Base-by-base conservation (phyloP, 345 rosid species). In the Eutrema heterophyllum region DNA sequence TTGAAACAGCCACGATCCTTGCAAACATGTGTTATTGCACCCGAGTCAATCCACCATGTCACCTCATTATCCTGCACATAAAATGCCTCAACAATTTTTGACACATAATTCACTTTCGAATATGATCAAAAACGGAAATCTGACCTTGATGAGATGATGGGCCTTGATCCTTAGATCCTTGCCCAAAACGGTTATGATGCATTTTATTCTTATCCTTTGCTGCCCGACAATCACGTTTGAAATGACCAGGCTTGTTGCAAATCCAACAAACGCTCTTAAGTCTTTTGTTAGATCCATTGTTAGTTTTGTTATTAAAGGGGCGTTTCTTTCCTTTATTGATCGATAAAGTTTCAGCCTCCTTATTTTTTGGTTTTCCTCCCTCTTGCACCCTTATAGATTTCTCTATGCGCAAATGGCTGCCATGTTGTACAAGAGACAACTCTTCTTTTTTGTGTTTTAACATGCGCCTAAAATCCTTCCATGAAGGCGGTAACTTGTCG, bases 351-450 rank as follows among this genome's bases (percentile, higher is more conserved):
- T 2, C 44, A 57, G 8, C 44, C 44, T 36, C 39, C 8, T 27
- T 27, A 15, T n/a, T 7, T 11, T 49, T 65, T 1, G 18, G 4
- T 18, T 65, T 65, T 65, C 0, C 33, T 4, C 33, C 70, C 13
- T 49, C 57, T 65, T 49, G 46, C 24, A 2, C 8, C 13, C 57
- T 49, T 16, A 65, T 8, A 49, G 45, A 48, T 48, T n/a, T n/a
- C n/a, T n/a, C n/a, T n/a, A n/a, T n/a, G n/a, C n/a, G n/a, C n/a
- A n/a, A n/a, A n/a, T n/a, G 44, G 64, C 45, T 58, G 18, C 48
- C 69, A 48, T 16, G 18, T 51, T 51, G 38, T 51, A 50, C 71
- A 36, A 51, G 71, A 67, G 60, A 24, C 49, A 67, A 33, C 33
- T 67, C 33, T 66, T 49, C 18, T 0, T 66, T 67, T 3, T 50